Percentiles rank a stretch among this genome's conserved stretches.
These are phyloP conservation scores for Psilocybe mexicana DNA, from an alignment of 1,284 basidiomycete species.

Conservation along the genomic window DNA sequence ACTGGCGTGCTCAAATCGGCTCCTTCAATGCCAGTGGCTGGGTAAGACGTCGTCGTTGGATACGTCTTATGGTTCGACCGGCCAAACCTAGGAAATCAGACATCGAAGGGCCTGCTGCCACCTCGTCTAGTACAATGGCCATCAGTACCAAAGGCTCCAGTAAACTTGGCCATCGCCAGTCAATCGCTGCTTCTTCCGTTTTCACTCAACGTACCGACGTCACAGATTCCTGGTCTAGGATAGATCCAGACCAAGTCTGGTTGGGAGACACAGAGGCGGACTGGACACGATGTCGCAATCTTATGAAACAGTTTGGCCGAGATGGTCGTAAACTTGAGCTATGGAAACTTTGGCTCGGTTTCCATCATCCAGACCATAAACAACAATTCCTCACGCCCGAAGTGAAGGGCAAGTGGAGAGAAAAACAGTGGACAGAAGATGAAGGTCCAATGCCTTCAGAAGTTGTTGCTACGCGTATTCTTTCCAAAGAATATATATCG, in stretches of 20 bases:
- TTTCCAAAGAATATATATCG: slow-evolving; percentile 20
- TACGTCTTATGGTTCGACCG: slow-evolving; percentile 77
- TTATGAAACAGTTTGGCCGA: slow-evolving; percentile 52
- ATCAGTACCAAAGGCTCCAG: slow-evolving; percentile 11
- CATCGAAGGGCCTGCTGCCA: slow-evolving; percentile 9
- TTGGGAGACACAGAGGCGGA: slow-evolving; percentile 50
- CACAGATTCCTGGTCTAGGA: slow-evolving; percentile 21
- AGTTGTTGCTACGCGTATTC: slow-evolving; percentile 20
- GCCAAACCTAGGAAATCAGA: slow-evolving; percentile 31
- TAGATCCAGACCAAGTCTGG: slow-evolving; percentile 37
- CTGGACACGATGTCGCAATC: slow-evolving; percentile 58
- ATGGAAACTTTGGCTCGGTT: slow-evolving; percentile 66
- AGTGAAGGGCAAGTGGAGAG: slow-evolving; percentile 31
- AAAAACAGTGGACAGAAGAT: slow-evolving; percentile 49
- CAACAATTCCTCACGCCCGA: slow-evolving; percentile 19
- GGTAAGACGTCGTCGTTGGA: slow-evolving; percentile 76
- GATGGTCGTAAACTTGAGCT: slow-evolving; percentile 74
- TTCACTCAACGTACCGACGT: slow-evolving; percentile 21
- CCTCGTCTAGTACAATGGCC: slow-evolving; percentile 2
- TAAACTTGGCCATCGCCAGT: slow-evolving; percentile 19
- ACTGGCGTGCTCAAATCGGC: slow-evolving; percentile 67
- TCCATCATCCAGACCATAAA: slow-evolving; percentile 28
- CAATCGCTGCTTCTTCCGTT: slow-evolving; percentile 25
- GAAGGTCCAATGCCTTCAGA: slow-evolving; percentile 35
- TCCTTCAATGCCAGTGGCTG: slow-evolving; percentile 61